Base-by-base conservation (phyloP, 805 yeast species). In the Wickerhamiella hasegawae region DNA sequence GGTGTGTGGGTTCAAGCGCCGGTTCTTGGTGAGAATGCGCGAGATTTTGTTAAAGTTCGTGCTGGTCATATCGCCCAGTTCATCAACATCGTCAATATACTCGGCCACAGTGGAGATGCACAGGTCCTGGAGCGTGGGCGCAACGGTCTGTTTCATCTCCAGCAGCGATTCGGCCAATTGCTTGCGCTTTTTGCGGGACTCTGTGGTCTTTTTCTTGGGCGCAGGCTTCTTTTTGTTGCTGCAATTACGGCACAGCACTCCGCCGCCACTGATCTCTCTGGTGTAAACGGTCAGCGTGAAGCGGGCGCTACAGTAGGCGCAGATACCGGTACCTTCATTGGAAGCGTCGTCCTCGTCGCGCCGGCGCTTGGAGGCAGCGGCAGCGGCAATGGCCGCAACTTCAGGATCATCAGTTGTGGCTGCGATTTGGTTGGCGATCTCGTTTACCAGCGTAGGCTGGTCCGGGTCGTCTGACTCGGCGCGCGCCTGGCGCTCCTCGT, bases 41-140 rank as follows among this genome's bases (percentile, higher is more conserved):
- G 82, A 69, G 33, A 90, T 73, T 53, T 75, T 78, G 46, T 66
- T 66, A 61, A 77, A 59, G 53, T 83, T 85, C 26, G 62, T 55
- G 18, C 67, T 60, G 0, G 97, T 94, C 40, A 90, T 77, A 44
- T 81, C 94, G 26, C 96, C 97, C 35, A 90, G 62, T 2, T 69
- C 74, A 4, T 85, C 93, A 33, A 79, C 83, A 41, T 71, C 77
- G 45, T 68, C 71, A 43, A 81, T 82, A 46, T 75, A 69, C 23
- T 62, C 62, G 0, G 83, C 73, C 24, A 81, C 72, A 14, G 69
- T 62, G 21, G 64, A 58, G 41, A 90, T 79, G 47, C 96, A 82
- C 17, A 78, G 49, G 45, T 84, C 94, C 55, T 84, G 96, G 28
- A 90, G 60, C 11, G 47, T 44, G 8, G 79, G 65, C 2, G 92